A percentile compares a stretch with the other conserved stretches of the same genome.
phyloP scores from a whole-genome alignment of 371 early-diverging fungal genomes.

The Mortierella sp. region DNA sequence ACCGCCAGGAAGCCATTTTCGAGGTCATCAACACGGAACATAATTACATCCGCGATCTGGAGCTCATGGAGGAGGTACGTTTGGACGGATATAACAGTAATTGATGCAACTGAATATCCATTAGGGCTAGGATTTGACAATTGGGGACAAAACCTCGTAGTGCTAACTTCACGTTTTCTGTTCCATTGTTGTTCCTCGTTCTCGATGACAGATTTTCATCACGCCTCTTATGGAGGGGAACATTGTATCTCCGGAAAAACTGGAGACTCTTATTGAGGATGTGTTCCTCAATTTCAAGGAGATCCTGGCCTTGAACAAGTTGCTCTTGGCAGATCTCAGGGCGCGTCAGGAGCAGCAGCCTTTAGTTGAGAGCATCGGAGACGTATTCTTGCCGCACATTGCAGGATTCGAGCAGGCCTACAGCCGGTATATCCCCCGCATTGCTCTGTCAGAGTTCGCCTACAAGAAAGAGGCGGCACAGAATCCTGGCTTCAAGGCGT shows the following conservation, averaged over 20 bases:
- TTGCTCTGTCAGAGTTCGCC: slow-evolving; percentile 83
- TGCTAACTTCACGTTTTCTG: not conserved
- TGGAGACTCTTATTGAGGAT: slow-evolving; percentile 73
- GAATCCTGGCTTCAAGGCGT: slow-evolving; percentile 82
- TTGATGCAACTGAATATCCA: too few relatives aligned
- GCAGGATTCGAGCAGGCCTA: slow-evolving; percentile 81
- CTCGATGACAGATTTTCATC: slow-evolving; percentile 71
- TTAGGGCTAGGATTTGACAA: too few relatives aligned
- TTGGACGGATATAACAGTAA: not conserved
- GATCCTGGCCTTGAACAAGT: slow-evolving; percentile 76
- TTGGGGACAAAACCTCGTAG: not conserved
- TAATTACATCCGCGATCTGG: slow-evolving; percentile 89
- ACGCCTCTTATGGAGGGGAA: slow-evolving; percentile 76
- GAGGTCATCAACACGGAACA: slow-evolving; percentile 92
- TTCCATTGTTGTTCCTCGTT: not conserved
- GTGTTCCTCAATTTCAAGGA: slow-evolving; percentile 89
- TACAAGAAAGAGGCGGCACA: slow-evolving; percentile 82
- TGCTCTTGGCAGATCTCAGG: slow-evolving; percentile 73
- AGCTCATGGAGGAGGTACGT: slow-evolving; percentile 76
- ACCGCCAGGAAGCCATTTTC: slow-evolving; percentile 93
- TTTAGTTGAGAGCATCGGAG: slow-evolving; percentile 88
- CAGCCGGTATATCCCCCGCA: slow-evolving; percentile 89
- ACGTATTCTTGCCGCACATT: slow-evolving; percentile 82
- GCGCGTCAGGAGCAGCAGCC: slow-evolving; percentile 79
- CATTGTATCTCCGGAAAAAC: slow-evolving; percentile 72